Evolutionary conservation across 169 alveolate genomes (phyloP), one percentile per base, ranked within the genome.

Genomic region (Plasmodium vivax): DNA sequence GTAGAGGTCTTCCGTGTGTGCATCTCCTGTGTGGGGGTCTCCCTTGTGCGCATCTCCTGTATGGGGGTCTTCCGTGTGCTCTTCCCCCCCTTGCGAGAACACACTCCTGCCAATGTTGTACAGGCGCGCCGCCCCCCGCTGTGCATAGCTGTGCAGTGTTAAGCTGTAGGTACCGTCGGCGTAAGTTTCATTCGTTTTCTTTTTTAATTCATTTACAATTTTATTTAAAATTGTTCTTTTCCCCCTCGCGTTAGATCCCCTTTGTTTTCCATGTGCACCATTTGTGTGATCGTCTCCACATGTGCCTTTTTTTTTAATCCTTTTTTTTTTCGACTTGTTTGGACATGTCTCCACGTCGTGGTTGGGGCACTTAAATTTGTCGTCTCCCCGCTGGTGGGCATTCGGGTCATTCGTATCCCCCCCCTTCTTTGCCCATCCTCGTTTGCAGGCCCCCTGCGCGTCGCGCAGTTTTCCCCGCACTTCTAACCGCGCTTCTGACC

Each of bases 191-290:
- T 79, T 88, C 82, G 72, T 19, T 79, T 51, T 79, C 47, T 77
- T 88, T 58, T 88, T 88, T 88, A 77, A 77, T 75, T 87, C 88
- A 32, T 58, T 75, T 16, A 87, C 72, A 56, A 87, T 75, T 87
- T 87, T 87, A 77, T 45, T 79, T 23, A 87, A 30, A 6, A 77
- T 41, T 32, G 80, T 75, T 74, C 51, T 75, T 74, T 36, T 85
- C 14, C 41, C 58, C 5, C 62, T 36, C n/a, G 27, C 41, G 32
- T 43, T 10, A 84, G 16, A 23, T 36, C 27, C 56, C 36, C 73
- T 32, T 43, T 72, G 12, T 23, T 34, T 36, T 19, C 6, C 47
- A 47, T 23, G 56, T 82, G 9, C 38, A 38, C 8, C 51, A 82
- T 30, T 68, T 68, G 36, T 68, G 12, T 6, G n/a, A 27, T 68